Percentiles rank a stretch among this genome's conserved stretches.
These are phyloP conservation scores for Hypoxylon perforatum DNA, from an alignment of 495 filamentous ascomycete species.

Conservation along the genomic window DNA sequence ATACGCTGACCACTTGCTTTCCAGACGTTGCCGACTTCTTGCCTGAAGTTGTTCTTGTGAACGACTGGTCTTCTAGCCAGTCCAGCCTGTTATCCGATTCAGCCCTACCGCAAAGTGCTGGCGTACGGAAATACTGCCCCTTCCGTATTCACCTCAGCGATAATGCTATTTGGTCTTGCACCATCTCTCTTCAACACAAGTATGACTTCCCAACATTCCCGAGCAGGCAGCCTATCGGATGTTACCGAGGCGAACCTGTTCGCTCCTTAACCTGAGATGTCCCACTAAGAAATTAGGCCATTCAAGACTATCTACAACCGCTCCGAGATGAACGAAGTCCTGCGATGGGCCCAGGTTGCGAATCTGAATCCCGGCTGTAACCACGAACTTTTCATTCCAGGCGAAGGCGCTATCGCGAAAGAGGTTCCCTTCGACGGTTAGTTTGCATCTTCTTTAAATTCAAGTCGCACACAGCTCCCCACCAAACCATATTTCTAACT, in stretches of 20 bases:
- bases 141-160: constrained; percentile 77
- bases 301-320: constrained; percentile 58
- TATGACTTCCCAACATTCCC: constrained; percentile 59
- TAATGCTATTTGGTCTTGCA: constrained; percentile 63
- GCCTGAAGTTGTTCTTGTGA: constrained; percentile 81
- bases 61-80: constrained; percentile 85
- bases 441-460: no score
- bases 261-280: constrained; percentile 55
- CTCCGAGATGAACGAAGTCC: constrained; percentile 64
- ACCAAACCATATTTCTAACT: no score
- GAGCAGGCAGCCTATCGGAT: constrained; percentile 46
- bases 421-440: constrained; percentile 38
- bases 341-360: constrained; percentile 77
- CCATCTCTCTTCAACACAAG: constrained; percentile 67
- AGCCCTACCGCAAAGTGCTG: constrained; percentile 73
- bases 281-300: constrained; percentile 44
- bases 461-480: no score
- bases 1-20: constrained; percentile 1
- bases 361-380: constrained; percentile 68
- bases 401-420: constrained; percentile 47
- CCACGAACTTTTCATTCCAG: constrained; percentile 61
- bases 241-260: constrained; percentile 56
- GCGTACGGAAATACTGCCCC: constrained; percentile 80
- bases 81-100: constrained; percentile 83
- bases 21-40: constrained; percentile 67